These are phyloP conservation scores for Coemansia sp. DNA, from an alignment of 192 early-diverging fungal genomes.

Conservation along the genomic window DNA sequence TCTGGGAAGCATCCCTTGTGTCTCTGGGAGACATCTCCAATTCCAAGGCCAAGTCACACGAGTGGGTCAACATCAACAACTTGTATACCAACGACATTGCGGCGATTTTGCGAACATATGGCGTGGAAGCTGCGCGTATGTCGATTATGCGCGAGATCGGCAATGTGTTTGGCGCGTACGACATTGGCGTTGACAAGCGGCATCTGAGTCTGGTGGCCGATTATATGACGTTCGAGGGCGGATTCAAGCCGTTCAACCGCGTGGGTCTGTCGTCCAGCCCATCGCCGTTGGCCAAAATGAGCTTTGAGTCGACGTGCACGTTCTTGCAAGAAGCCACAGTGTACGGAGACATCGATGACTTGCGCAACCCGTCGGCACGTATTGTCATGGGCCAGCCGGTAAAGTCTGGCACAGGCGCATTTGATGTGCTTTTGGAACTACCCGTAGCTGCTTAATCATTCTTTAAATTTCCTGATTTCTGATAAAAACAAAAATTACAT, in stretches of 20 bases:
- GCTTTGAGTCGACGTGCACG: slow-evolving; percentile 92
- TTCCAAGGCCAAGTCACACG: slow-evolving; percentile 30
- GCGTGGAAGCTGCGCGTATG: slow-evolving; percentile 93
- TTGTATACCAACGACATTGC: slow-evolving; percentile 97
- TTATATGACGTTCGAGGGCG: slow-evolving; percentile 99
- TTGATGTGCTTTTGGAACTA: slow-evolving; percentile 70
- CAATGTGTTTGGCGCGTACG: slow-evolving; percentile 89
- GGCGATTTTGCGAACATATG: slow-evolving; percentile 89
- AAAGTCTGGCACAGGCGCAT: slow-evolving; percentile 88
- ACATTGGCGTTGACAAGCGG: slow-evolving; percentile 90
- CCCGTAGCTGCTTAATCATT: slow-evolving; percentile 6
- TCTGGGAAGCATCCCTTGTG: slow-evolving; percentile 72
- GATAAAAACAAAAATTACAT: neutral
- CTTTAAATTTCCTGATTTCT: neutral
- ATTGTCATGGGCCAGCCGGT: slow-evolving; percentile 94
- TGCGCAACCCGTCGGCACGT: slow-evolving; percentile 88
- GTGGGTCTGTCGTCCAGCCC: slow-evolving; percentile 90
- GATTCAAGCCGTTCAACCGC: slow-evolving; percentile 97
- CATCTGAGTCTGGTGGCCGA: slow-evolving; percentile 97
- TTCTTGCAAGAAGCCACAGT: slow-evolving; percentile 93
- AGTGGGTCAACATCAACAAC: slow-evolving; percentile 79
- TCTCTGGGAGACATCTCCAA: slow-evolving; percentile 38
- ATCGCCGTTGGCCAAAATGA: slow-evolving; percentile 96
- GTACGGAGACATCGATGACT: slow-evolving; percentile 82
- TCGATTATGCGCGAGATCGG: slow-evolving; percentile 92